Conservation (phyloP, 495 filamentous ascomycete species). For the Aspergillus nanangensis region DNA sequence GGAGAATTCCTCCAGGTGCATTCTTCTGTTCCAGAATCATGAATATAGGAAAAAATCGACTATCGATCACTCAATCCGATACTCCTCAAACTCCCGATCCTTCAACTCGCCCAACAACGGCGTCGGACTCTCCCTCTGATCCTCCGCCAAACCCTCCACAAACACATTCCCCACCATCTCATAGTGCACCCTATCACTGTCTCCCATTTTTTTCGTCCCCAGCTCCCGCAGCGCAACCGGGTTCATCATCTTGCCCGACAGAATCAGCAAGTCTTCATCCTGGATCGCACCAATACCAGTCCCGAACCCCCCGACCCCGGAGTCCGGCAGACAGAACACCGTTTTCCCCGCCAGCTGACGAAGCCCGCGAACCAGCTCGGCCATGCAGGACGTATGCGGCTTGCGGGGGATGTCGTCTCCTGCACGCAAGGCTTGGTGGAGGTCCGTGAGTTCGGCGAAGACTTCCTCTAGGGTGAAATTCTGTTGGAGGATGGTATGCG, state of each 20-base stretch:
- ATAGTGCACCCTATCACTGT: neutral
- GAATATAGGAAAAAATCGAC: no score
- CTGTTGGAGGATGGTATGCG: neutral
- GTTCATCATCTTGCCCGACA: neutral
- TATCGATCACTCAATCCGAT: no score
- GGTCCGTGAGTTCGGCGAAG: neutral
- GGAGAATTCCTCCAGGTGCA: no score
- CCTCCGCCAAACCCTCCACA: neutral
- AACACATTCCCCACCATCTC: conserved; percentile 1
- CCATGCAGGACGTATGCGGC: no score
- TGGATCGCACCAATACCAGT: neutral
- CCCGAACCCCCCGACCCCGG: neutral
- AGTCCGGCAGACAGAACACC: neutral
- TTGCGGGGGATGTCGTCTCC: neutral
- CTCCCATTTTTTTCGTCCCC: neutral
- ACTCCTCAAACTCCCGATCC: neutral
- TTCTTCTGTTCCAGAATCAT: no score
- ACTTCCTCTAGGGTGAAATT: neutral
- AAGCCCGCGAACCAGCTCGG: neutral
- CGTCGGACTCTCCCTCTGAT: neutral
- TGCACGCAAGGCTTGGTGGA: neutral
- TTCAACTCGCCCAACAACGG: neutral
- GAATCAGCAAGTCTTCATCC: neutral
- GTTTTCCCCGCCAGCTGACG: neutral
- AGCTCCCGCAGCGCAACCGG: neutral